phyloP scores from a whole-genome alignment of 805 yeast species.

The Kodamaea neixiangensis region DNA sequence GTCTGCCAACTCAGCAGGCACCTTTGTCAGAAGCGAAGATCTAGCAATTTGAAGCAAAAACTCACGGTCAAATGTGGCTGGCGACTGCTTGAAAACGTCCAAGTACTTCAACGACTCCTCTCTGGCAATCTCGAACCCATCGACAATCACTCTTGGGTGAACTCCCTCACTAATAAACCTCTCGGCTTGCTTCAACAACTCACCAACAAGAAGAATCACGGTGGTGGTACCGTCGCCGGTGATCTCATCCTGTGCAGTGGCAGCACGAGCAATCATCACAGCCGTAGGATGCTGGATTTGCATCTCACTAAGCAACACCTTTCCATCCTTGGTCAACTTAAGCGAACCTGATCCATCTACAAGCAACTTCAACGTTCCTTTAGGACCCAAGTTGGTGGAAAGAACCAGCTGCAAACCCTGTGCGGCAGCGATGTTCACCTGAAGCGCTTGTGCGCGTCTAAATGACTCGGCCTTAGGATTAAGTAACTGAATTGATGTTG shows the following conservation, averaged over 20 bases:
- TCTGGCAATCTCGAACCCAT: constrained; percentile 92
- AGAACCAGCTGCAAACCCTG: constrained; percentile 94
- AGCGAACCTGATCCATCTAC: constrained; percentile 97
- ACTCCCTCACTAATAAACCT: constrained; percentile 90
- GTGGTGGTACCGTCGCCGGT: constrained; percentile 99
- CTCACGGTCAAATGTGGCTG: constrained; percentile 72
- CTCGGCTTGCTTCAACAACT: constrained; percentile 90
- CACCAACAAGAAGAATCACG: constrained; percentile 92
- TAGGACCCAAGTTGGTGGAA: constrained; percentile 92
- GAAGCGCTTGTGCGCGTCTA: constrained; percentile 91
- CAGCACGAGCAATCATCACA: constrained; percentile 80
- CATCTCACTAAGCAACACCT: constrained; percentile 91
- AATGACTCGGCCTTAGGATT: constrained; percentile 98
- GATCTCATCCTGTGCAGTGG: constrained; percentile 97
- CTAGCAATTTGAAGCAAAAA: constrained; percentile 89
- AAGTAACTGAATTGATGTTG: constrained; percentile 77
- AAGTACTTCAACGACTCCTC: constrained; percentile 69
- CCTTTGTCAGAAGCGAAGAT: constrained; percentile 86
- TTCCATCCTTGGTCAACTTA: constrained; percentile 96
- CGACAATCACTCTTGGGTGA: constrained; percentile 92
- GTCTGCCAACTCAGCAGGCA: constrained; percentile 71
- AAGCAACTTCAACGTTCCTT: constrained; percentile 93
- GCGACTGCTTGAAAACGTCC: constrained; percentile 60
- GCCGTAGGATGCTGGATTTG: constrained; percentile 70
- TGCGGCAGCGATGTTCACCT: constrained; percentile 94